A percentile compares a stretch with the other conserved stretches of the same genome.
Conservation (phyloP, 495 filamentous ascomycete genomes). For the Tetracladium marchalianum region DNA sequence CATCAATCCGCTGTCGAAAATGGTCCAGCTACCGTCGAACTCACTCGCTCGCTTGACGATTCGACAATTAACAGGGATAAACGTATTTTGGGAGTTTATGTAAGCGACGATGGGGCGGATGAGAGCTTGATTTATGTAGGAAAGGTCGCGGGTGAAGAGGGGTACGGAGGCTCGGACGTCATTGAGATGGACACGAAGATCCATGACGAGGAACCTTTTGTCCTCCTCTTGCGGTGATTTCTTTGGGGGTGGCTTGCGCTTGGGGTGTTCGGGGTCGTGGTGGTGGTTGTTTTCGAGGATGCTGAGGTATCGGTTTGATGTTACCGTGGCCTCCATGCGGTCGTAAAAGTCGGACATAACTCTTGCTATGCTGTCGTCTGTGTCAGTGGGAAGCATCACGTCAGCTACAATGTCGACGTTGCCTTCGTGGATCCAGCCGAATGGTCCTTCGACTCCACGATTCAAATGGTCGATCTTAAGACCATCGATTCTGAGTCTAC, state of each 20-base stretch:
- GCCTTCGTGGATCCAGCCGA: conserved; percentile 95
- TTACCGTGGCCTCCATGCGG: conserved; percentile 83
- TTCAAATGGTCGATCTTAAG: conserved; percentile 95
- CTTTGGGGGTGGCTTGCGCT: conserved; percentile 5
- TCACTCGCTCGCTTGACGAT: conserved; percentile 79
- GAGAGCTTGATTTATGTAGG: conserved; percentile 91
- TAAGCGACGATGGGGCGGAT: conserved; percentile 97
- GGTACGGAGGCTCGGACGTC: conserved; percentile 87
- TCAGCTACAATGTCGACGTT: conserved; percentile 96
- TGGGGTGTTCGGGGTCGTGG: conserved; percentile 7
- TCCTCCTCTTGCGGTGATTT: conserved; percentile 31
- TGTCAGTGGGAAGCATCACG: conserved; percentile 81
- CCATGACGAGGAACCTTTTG: conserved; percentile 75
- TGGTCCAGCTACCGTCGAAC: conserved; percentile 93
- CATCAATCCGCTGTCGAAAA: conserved; percentile 90
- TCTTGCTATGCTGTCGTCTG: conserved; percentile 78
- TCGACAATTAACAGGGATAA: conserved; percentile 90
- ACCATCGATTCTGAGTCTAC: conserved; percentile 79
- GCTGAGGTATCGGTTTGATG: conserved; percentile 50
- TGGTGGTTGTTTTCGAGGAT: conserved; percentile 29
- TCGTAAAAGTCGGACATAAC: conserved; percentile 92
- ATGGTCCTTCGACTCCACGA: conserved; percentile 84
- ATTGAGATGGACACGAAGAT: conserved; percentile 82
- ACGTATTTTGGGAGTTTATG: conserved; percentile 86
- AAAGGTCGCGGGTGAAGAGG: conserved; percentile 77